Base-by-base conservation (phyloP, 805 yeast species). In the Nakazawaea siamensis region DNA sequence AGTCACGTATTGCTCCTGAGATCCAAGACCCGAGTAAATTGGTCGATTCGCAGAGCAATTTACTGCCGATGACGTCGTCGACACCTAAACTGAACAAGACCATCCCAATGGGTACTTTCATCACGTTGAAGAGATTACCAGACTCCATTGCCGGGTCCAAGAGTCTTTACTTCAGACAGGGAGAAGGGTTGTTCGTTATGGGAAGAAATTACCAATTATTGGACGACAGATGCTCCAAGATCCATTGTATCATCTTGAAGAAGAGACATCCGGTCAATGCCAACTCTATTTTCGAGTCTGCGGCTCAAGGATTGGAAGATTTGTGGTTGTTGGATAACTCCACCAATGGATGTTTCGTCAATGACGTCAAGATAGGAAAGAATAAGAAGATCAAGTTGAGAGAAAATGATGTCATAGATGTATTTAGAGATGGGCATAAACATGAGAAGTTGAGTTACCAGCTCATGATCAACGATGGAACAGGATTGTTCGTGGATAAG, bases 301-400 rank as follows among this genome's bases (percentile, higher is more conserved):
- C 88, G 0, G 87, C 86, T 0, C 80, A 73, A 55, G 79, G 80
- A 39, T 57, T 77, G 6, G 83, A 78, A 38, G 87, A 78, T 49
- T 64, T 83, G 12, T 86, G 94, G 94, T 59, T 88, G 20, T 57
- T 83, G 31, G 95, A 87, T 45, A 71, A 65, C 42, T 80, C 92
- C 37, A 74, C 94, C 0, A 88, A 87, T 54, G 80, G 84, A 2
- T 82, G 95, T 50, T 73, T 64, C 46, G 69, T 88, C 6, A 83
- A 86, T 47, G 70, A 70, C 6, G 54, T 58, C 6, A 65, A 65
- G 32, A 51, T 84, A 30, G 80, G 80, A 0, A 73, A 74, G 40
- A 80, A 80, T 2, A 64, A 70, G 21, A 84, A 83, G 46, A 68
- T 66, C 0, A 66, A 73, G 35, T 48, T 88, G 1, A 73, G 64